Evolutionary conservation across 2,329 filamentous ascomycete genomes (phyloP).

Genomic region (Colletotrichum tabaci): DNA sequence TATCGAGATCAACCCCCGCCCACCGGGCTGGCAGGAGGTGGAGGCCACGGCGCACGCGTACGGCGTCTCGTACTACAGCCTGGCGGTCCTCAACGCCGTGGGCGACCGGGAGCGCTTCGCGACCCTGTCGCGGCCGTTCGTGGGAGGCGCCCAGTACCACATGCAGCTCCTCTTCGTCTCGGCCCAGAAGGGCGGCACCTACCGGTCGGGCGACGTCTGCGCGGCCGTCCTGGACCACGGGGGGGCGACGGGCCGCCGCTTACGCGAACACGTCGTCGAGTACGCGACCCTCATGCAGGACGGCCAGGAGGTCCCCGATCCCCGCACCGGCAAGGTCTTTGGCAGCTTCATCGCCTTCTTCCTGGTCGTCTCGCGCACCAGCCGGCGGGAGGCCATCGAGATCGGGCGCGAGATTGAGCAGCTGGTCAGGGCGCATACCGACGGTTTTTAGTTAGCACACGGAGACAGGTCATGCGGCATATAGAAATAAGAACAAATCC

Average conservation of each 20-base stretch:
- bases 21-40: conserved; percentile 46
- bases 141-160: background rate
- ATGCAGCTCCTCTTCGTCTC: conserved; percentile 6
- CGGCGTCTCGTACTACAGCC: conserved; percentile 50
- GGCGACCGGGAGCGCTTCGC: background rate
- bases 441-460: background rate
- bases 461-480: no score
- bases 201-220: conserved; percentile 5
- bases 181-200: conserved; percentile 4
- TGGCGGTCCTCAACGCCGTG: conserved; percentile 45
- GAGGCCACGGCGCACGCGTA: conserved; percentile 45
- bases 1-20: conserved; percentile 50
- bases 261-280: no score
- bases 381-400: background rate
- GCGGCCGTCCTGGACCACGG: background rate
- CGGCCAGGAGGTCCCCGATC: conserved; percentile 1
- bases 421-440: background rate
- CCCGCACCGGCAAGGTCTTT: background rate
- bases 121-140: background rate
- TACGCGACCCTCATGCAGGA: background rate
- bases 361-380: conserved; percentile 7
- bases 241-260: background rate
- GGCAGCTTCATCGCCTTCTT: conserved; percentile 12
- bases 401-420: no score
- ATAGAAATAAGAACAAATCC: no score